Evolutionary conservation across 2,329 filamentous ascomycete genomes (phyloP), one percentile per base, ranked within the genome.

Genomic region (Podosphaera fusca): DNA sequence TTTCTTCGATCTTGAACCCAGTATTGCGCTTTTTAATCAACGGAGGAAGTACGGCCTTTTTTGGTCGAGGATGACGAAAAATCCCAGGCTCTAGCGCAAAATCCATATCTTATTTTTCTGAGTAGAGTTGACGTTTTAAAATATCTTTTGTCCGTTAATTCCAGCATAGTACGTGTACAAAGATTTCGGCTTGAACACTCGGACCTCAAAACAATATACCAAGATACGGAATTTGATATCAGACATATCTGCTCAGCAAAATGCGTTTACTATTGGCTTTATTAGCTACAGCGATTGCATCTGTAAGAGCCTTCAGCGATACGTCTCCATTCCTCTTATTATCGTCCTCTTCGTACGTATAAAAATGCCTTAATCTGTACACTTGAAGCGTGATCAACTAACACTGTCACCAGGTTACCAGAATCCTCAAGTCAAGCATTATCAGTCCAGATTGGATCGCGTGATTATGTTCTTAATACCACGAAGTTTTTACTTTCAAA

Each of bases 281-380:
- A 59, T 67, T 77, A 55, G 70, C 79, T 66, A 75, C 75, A 62
- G 70, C 79, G 64, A 74, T 78, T 62, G 75, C 77, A 59, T 74
- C 75, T 31, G 80, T 76, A 50, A 73, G 80, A 60, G 89, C 87
- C 33, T 92, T 95, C 69, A 81, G 79, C 61, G 84, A 95, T 70
- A 87, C 89, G 1, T 89, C 87, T 57, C 90, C 92, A 21, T 92
- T 95, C 70, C 78, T 95, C 67, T 73, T 95, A 62, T 83, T 94
- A 69, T 95, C 90, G 36, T 90, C 63, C n/a, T 63, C 62, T 5
- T 56, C 58, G 64, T 66, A 63, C 35, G 64, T 60, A 53, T 58
- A 55, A 21, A 30, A 46, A 21, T 40, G 7, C 12, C 12, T 50
- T 2, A 30, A 10, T 8, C 7, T 10, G 2, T 51, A 9, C 9